Percentiles rank a stretch among this genome's conserved stretches.
Conservation (phyloP, 768 basidiomycete species). For the Mrakia gelida region DNA sequence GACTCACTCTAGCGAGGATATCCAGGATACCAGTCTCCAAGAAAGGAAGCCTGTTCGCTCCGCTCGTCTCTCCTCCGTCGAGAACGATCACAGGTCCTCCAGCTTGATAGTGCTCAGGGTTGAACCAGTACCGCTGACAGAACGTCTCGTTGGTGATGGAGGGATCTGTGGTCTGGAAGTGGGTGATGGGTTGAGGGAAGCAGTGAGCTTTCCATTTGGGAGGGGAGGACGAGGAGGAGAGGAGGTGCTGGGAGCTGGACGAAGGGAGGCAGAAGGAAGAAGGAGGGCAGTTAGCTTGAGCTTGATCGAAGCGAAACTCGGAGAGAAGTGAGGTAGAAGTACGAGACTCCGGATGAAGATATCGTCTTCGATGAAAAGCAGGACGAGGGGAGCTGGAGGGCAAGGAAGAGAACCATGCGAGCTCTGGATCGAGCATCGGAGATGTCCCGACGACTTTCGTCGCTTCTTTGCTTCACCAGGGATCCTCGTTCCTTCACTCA, state of each 20-base stretch:
- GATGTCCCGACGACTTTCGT: not conserved
- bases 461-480: not conserved
- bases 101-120: slow-evolving; percentile 67
- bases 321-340: not conserved
- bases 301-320: not conserved
- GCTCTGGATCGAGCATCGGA: not conserved
- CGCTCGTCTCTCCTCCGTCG: slow-evolving; percentile 90
- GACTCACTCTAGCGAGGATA: slow-evolving; percentile 15
- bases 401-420: slow-evolving; percentile 1
- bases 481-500: not conserved
- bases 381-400: not conserved
- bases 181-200: slow-evolving; percentile 25
- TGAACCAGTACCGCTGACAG: slow-evolving; percentile 89
- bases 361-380: too few species aligned
- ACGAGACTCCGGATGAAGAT: not conserved
- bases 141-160: slow-evolving; percentile 56
- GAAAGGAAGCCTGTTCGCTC: slow-evolving; percentile 53
- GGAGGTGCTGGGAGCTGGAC: not conserved
- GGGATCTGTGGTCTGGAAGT: slow-evolving; percentile 1
- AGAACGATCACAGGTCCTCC: slow-evolving; percentile 82
- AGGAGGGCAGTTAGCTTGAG: not conserved
- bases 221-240: not conserved
- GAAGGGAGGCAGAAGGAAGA: not conserved
- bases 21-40: slow-evolving; percentile 52
- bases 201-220: slow-evolving; percentile 24